Percentiles rank a stretch among this genome's conserved stretches.
Evolutionary conservation across 148 eudicot genomes (phyloP).

Genomic region (Heliamphora exappendiculata): DNA sequence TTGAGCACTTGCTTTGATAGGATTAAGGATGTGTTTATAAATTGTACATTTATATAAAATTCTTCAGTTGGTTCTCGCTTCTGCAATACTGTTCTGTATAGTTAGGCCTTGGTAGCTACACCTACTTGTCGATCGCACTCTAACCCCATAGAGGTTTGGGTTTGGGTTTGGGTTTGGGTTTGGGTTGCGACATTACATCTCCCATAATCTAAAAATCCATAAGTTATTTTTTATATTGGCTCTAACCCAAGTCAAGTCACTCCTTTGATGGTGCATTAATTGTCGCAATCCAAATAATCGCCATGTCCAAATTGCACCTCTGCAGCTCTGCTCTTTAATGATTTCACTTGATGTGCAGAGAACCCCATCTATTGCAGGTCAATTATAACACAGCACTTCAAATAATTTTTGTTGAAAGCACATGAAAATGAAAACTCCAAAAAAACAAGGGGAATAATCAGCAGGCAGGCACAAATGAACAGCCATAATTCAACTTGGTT

Average conservation of each 20-base stretch:
- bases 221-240: not conserved
- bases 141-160: too few relatives aligned
- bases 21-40: too few relatives aligned
- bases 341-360: not conserved
- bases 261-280: not conserved
- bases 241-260: not conserved
- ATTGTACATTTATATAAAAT: too few relatives aligned
- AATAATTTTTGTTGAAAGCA: not conserved
- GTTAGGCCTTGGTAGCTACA: too few relatives aligned
- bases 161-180: too few relatives aligned
- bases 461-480: not conserved
- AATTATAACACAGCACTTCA: not conserved
- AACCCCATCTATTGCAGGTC: not conserved
- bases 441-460: not conserved
- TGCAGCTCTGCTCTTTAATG: not conserved
- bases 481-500: not conserved
- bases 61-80: too few relatives aligned
- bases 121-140: too few relatives aligned
- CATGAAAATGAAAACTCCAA: not conserved
- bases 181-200: not conserved
- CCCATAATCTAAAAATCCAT: not conserved
- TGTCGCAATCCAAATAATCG: not conserved
- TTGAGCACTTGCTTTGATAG: too few relatives aligned
- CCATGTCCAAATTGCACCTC: not conserved
- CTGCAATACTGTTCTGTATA: too few relatives aligned